These are phyloP conservation scores for Hericium rajendrae DNA, from an alignment of 768 basidiomycete genomes.

Conservation along the genomic window DNA sequence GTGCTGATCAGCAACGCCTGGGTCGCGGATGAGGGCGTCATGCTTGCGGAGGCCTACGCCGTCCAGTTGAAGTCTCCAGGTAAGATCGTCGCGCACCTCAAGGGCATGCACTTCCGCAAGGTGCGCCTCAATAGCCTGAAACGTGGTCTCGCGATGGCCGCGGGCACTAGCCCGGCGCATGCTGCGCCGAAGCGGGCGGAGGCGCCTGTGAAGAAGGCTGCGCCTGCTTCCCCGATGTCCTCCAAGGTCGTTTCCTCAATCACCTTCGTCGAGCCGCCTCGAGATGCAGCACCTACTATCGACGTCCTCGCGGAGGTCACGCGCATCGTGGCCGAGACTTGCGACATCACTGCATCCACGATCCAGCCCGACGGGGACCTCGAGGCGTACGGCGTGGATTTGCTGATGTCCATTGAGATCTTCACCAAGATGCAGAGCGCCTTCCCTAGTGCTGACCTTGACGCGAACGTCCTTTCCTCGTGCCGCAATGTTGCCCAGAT, in stretches of 20 bases:
- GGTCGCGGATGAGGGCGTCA: constrained; percentile 33
- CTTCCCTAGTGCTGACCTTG: constrained; percentile 26
- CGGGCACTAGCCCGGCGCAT: constrained; percentile 7
- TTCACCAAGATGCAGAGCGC: constrained; percentile 25
- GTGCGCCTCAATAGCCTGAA: constrained; percentile 42
- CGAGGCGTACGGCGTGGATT: constrained; percentile 19
- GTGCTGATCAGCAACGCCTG: constrained; percentile 42
- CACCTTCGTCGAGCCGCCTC: neutral
- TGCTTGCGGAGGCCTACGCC: constrained; percentile 44
- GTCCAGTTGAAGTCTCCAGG: constrained; percentile 28
- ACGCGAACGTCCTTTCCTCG: constrained; percentile 22
- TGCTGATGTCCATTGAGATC: constrained; percentile 25
- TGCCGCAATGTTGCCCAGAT: constrained; percentile 31
- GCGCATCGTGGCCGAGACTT: constrained; percentile 31
- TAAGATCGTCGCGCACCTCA: constrained; percentile 43
- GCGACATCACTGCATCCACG: constrained; percentile 20
- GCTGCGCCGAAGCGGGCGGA: neutral
- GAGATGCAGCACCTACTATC: neutral
- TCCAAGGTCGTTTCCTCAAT: constrained; percentile 3
- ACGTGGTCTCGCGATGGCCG: constrained; percentile 31
- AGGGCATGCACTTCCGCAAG: constrained; percentile 50
- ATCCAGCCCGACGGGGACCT: constrained; percentile 10
- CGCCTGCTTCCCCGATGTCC: neutral
- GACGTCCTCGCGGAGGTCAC: constrained; percentile 24
- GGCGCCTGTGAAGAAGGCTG: neutral